Conservation (phyloP, 2,329 filamentous ascomycete genomes). For the Neoarthrinium moseri region DNA sequence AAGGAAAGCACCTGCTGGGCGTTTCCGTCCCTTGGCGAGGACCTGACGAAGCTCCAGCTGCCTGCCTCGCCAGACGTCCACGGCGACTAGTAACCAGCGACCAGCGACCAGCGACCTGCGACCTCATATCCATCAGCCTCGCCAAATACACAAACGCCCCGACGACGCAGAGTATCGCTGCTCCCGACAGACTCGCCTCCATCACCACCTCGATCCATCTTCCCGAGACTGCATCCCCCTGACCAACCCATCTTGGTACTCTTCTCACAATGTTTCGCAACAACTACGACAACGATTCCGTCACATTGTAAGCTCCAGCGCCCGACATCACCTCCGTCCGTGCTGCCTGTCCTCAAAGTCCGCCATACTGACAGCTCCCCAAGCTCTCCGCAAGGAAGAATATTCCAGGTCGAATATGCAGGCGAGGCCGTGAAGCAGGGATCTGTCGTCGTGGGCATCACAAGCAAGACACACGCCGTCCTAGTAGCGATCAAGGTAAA, state of each 20-base stretch:
- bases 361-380: constrained; percentile 19
- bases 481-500: constrained; percentile 92
- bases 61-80: constrained; percentile 7
- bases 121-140: constrained; percentile 8
- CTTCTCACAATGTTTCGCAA: constrained; percentile 86
- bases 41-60: constrained; percentile 13
- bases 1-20: not conserved
- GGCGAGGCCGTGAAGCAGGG: constrained; percentile 98
- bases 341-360: constrained; percentile 12
- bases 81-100: not conserved
- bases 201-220: not conserved
- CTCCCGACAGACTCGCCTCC: not conserved
- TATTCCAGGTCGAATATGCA: constrained; percentile 99
- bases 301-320: constrained; percentile 79
- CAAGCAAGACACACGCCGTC: constrained; percentile 97
- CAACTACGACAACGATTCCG: constrained; percentile 99
- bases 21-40: not conserved
- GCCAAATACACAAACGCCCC: constrained; percentile 2
- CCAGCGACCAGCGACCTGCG: not conserved
- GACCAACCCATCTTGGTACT: not conserved
- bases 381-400: constrained; percentile 97
- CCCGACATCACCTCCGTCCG: too few species aligned
- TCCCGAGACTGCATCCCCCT: not conserved
- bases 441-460: constrained; percentile 93
- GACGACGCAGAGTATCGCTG: too few species aligned